Base-by-base conservation (phyloP, 805 yeast genomes). In the Starmerella ratchasimensis region DNA sequence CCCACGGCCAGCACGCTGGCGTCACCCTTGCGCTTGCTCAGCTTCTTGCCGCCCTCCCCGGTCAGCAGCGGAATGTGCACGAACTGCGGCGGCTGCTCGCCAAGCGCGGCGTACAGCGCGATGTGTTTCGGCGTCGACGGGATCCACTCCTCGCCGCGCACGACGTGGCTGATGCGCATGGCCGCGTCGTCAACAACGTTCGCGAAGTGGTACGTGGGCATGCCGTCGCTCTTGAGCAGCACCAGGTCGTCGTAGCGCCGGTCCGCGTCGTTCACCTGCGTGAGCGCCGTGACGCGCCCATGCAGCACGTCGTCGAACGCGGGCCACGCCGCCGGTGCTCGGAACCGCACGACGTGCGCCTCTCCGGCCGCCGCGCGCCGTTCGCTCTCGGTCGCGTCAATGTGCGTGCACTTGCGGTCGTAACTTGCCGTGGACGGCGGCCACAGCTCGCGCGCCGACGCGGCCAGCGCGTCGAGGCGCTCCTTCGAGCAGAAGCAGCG, bases 91-190 rank as follows among this genome's bases (percentile, higher is more conserved):
- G 79, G 72, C 0, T 80, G 82, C 23, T 14, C 14, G 14, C 27
- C 27, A 54, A 88, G 77, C 0, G 95, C 93, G 14, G 68, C 50
- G 54, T 90, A 93, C 36, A 90, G 56, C 0, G 94, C 88, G 32
- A 84, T 67, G 52, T 90, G 98, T 50, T 86, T 88, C 2, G 96
- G 94, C 0, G 98, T 90, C 0, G 97, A 82, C 1, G 94, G 80
- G 9, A 90, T 61, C 98, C 99, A 90, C 57, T 90, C 98, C 53
- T 90, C 98, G 24, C 99, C 99, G 48, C 99, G 67, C 4, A 90
- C 74, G 7, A 90, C 98, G 58, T 90, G 96, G 0, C 95, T 80
- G 31, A 90, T 80, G 32, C 73, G 58, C 98, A 90, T 90, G 33
- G 80, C 60, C 55, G 86, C 93, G 55, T 90, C 99, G 54, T 90